These are phyloP conservation scores for Skeletonema menzelii DNA, from an alignment of 108 stramenopile genomes.

Conservation along the genomic window DNA sequence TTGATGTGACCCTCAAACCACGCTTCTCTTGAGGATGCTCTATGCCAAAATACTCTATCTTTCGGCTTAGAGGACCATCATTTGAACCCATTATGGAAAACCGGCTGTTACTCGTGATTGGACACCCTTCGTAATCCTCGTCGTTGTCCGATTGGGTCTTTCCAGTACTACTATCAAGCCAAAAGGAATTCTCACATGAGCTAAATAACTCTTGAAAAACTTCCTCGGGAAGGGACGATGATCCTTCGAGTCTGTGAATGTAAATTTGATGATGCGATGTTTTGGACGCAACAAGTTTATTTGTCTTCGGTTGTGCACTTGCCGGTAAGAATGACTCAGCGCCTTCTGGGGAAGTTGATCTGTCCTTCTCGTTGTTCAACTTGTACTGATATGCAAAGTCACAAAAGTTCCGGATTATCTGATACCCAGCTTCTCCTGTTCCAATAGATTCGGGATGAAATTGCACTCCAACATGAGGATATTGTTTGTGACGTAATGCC, in stretches of 20 bases:
- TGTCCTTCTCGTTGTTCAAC: not conserved
- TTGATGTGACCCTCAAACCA: conserved; percentile 25
- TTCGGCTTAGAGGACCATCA: conserved; percentile 45
- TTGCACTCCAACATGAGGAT: conserved; percentile 94
- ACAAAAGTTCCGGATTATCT: conserved; percentile 67
- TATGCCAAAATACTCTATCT: conserved; percentile 51
- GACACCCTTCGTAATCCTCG: conserved; percentile 36
- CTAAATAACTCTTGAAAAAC: conserved; percentile 50
- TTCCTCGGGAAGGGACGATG: conserved; percentile 22
- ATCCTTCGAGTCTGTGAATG: conserved; percentile 33
- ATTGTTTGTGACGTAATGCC: conserved; percentile 68
- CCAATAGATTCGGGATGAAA: conserved; percentile 96
- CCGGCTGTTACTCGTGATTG: conserved; percentile 42
- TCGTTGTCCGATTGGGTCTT: conserved; percentile 5
- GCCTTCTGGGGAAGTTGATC: not conserved
- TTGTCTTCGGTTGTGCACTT: not conserved
- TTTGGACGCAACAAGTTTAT: not conserved
- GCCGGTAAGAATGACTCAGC: not conserved
- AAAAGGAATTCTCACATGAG: conserved; percentile 49
- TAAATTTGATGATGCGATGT: conserved; percentile 21
- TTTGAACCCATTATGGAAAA: conserved; percentile 53
- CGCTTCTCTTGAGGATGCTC: conserved; percentile 31
- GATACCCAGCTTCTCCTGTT: conserved; percentile 62
- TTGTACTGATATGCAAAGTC: conserved; percentile 30
- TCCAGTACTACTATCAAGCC: conserved; percentile 70